These are phyloP conservation scores for Tanacetum coccineum DNA, from an alignment of 129 eudicot genomes.

Conservation along the genomic window DNA sequence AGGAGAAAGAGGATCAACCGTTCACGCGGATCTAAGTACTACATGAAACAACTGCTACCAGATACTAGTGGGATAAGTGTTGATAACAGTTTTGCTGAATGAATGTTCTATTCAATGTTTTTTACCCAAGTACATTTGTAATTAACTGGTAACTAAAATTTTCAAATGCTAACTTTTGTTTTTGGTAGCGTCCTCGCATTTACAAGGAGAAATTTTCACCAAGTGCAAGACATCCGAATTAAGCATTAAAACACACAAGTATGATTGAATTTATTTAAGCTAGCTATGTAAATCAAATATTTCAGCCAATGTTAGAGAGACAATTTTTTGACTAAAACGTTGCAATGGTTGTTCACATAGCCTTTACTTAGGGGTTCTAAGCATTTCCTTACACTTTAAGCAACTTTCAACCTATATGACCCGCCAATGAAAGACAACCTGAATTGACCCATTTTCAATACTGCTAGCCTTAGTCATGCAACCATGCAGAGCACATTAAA, in stretches of 20 bases:
- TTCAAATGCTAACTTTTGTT: neutral
- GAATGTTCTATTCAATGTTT: neutral
- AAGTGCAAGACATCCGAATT: neutral
- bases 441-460: too few relatives aligned
- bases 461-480: too few relatives aligned
- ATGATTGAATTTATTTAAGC: neutral
- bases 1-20: constrained; percentile 48
- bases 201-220: neutral
- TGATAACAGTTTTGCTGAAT: neutral
- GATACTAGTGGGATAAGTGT: constrained; percentile 21
- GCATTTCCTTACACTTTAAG: too few relatives aligned
- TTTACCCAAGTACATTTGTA: neutral
- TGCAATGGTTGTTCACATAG: too few relatives aligned
- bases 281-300: constrained; percentile 1
- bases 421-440: too few relatives aligned
- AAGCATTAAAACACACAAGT: constrained; percentile 6
- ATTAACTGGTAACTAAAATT: neutral
- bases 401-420: too few relatives aligned
- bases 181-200: neutral
- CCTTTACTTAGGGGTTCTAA: too few relatives aligned
- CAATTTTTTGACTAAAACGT: too few relatives aligned
- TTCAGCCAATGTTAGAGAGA: neutral
- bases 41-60: constrained; percentile 55
- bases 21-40: constrained; percentile 57
- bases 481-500: too few relatives aligned